phyloP scores from a whole-genome alignment of 768 basidiomycete species.

The Tremella fuciformis region DNA sequence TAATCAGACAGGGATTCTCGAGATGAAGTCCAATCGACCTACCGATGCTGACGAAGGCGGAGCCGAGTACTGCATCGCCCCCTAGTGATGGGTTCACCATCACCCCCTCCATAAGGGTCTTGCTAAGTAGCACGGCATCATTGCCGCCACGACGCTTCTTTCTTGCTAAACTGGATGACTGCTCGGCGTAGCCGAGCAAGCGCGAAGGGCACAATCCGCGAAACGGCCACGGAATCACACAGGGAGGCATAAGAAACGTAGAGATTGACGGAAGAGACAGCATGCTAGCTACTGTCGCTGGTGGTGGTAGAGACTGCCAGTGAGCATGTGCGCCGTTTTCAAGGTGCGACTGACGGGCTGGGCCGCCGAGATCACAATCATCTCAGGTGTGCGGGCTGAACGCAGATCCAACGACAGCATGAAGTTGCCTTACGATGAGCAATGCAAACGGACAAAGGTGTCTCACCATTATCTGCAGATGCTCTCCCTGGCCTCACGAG shows the following conservation, averaged over 20 bases:
- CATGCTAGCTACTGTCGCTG: slow-evolving; percentile 22
- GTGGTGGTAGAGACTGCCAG: slow-evolving; percentile 40
- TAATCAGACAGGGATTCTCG: background rate
- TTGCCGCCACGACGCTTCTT: slow-evolving; percentile 26
- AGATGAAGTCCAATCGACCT: slow-evolving; percentile 11
- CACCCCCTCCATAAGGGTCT: slow-evolving; percentile 44
- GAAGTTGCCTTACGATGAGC: slow-evolving; percentile 42
- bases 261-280: slow-evolving; percentile 24
- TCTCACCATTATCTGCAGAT: slow-evolving; percentile 37
- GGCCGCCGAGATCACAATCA: slow-evolving; percentile 28
- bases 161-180: slow-evolving; percentile 13
- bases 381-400: slow-evolving; percentile 23
- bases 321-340: background rate
- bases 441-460: background rate
- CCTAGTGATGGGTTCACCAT: slow-evolving; percentile 26
- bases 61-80: slow-evolving; percentile 25
- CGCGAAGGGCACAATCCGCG: slow-evolving; percentile 38
- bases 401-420: slow-evolving; percentile 47
- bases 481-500: slow-evolving; percentile 41
- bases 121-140: slow-evolving; percentile 37
- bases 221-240: slow-evolving; percentile 43
- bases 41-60: slow-evolving; percentile 44
- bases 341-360: slow-evolving; percentile 32
- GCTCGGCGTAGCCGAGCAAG: slow-evolving; percentile 25
- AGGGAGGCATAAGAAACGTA: slow-evolving; percentile 25